Percentiles rank a stretch among this genome's conserved stretches.
Evolutionary conservation across 805 yeast genomes (phyloP).

Genomic region (Yamadazyma nakazawae): DNA sequence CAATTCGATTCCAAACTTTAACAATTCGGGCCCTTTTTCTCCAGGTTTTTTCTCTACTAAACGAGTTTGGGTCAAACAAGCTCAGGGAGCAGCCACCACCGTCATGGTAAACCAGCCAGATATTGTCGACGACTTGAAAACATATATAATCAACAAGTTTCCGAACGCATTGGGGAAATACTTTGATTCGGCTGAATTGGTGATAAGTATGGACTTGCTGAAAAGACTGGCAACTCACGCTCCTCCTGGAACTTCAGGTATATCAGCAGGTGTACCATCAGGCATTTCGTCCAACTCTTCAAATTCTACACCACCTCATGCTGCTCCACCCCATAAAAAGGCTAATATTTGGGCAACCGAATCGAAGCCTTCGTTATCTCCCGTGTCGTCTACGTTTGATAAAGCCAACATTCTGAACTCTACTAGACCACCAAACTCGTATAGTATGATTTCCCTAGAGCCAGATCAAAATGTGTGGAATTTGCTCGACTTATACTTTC

Average conservation of each 20-base stretch:
- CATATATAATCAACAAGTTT: conserved; percentile 57
- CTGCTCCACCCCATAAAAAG: conserved; percentile 12
- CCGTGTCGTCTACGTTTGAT: conserved; percentile 13
- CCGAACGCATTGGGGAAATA: conserved; percentile 61
- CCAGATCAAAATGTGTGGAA: conserved; percentile 64
- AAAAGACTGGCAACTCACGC: conserved; percentile 12
- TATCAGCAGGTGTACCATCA: not conserved
- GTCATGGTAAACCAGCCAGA: conserved; percentile 58
- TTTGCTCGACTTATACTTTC: conserved; percentile 56
- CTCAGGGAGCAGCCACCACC: conserved; percentile 63
- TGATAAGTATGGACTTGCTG: conserved; percentile 32
- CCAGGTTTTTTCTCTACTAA: conserved; percentile 19
- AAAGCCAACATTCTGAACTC: not conserved
- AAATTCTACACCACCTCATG: not conserved
- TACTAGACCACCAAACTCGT: conserved; percentile 1
- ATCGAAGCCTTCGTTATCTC: conserved; percentile 11
- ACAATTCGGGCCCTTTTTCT: conserved; percentile 14
- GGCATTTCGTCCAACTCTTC: not conserved
- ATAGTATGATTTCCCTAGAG: conserved; percentile 30
- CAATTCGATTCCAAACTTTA: conserved; percentile 11
- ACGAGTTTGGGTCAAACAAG: conserved; percentile 56
- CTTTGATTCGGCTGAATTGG: conserved; percentile 68
- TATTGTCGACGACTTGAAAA: conserved; percentile 79
- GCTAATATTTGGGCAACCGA: conserved; percentile 12
- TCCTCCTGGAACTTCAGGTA: not conserved